These are phyloP conservation scores for Lantana camara DNA, from an alignment of 257 asterid genomes.

Conservation along the genomic window DNA sequence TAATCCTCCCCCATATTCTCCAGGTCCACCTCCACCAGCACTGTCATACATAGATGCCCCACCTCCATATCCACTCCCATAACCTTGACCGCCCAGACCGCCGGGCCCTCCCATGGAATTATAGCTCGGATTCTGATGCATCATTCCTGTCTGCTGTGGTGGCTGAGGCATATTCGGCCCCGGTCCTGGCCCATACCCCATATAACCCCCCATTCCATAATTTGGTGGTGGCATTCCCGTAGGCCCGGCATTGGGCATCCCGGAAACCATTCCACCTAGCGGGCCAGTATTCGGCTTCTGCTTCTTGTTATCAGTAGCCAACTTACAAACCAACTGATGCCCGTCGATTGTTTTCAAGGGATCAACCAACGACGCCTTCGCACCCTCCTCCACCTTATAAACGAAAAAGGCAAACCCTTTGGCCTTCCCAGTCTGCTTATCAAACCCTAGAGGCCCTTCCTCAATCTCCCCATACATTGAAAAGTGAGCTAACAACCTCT, in stretches of 20 bases:
- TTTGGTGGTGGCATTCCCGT: constrained; percentile 48
- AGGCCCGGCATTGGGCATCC: constrained; percentile 51
- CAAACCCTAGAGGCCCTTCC: constrained; percentile 97
- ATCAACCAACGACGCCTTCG: constrained; percentile 71
- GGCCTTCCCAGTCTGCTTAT: constrained; percentile 92
- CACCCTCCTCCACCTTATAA: constrained; percentile 91
- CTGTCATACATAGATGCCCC: constrained; percentile 47
- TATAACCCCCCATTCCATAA: constrained; percentile 58
- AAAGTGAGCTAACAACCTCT: constrained; percentile 71
- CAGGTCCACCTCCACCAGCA: constrained; percentile 47
- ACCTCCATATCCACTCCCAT: constrained; percentile 56
- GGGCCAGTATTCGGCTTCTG: constrained; percentile 69
- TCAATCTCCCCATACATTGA: constrained; percentile 88
- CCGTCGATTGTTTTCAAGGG: constrained; percentile 82
- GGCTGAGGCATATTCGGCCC: constrained; percentile 67
- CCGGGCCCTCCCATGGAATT: constrained; percentile 56
- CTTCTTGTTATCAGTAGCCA: constrained; percentile 90
- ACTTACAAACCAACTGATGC: constrained; percentile 82
- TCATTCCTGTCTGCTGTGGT: constrained; percentile 62
- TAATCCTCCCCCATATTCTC: constrained; percentile 61
- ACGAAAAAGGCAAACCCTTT: constrained; percentile 96
- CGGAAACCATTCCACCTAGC: constrained; percentile 49
- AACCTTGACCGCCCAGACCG: constrained; percentile 66
- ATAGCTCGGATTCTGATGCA: constrained; percentile 59
- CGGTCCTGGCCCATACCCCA: constrained; percentile 58